Base-by-base conservation (phyloP, 2,329 filamentous ascomycete genomes). In the Aspergillus caelatus region DNA sequence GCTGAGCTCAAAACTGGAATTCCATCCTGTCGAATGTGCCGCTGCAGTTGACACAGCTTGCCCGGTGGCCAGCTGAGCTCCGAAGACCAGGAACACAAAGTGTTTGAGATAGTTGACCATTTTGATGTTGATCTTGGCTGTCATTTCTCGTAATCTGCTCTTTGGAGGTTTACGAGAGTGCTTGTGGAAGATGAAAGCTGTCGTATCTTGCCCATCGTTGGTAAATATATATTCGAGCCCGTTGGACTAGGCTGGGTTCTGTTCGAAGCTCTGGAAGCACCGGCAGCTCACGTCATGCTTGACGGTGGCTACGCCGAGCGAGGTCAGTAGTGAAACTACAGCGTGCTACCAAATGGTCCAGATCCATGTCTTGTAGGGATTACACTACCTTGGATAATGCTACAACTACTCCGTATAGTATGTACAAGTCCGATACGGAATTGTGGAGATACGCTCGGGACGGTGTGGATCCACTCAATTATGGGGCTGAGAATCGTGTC, bases 1-100 rank as follows among this genome's bases (percentile, higher is more conserved):
- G 61, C 57, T 63, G 57, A 65, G 61, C 46, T 57, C 60, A 56
- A 65, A 65, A 54, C 57, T 63, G 11, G 63, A 48, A 46, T 65
- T 65, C 61, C 63, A 65, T 58, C 53, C 63, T 10, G 61, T 63
- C n/a, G 57, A 65, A 14, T 63, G 63, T 39, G 45, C 54, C 14
- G 36, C 61, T 52, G 61, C 50, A 36, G 45, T 21, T 43, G 45
- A 32, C 19, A 62, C 21, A 23, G 54, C 57, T 56, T 65, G 61
- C 36, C 61, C 30, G 2, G 39, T 26, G 32, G 34, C 53, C 28
- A 63, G 36, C 39, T 23, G 56, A 2, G 10, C 57, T 21, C 46
- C 54, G 26, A 63, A 45, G 39, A 60, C 4, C 3, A 65, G 32
- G 21, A 56, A 4, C 43, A 50, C 23, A n/a, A 63, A 23, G 30